Base-by-base conservation (phyloP, 2,329 filamentous ascomycete species). In the Cercospora citrullina region DNA sequence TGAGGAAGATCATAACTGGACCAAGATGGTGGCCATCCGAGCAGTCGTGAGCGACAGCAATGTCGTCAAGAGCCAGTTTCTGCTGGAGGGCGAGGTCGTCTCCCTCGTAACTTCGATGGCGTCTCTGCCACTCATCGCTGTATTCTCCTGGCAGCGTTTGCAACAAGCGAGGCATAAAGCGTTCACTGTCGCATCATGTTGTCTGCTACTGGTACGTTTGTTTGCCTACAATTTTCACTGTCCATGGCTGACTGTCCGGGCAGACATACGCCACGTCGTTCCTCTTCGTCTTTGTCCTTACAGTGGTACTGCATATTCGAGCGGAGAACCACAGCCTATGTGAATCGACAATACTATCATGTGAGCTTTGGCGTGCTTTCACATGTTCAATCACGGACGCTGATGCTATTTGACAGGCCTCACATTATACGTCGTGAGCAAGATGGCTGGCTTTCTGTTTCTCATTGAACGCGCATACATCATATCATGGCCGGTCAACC, bases 391-490 rank as follows among this genome's bases (percentile, higher is more conserved):
- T 10, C 9, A 21, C 10, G 28, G 4, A 21, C 21, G 9, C 48
- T 63, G 45, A 60, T 30, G 10, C 8, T 5, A 21, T 55, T n/a
- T 26, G 9, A 4, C 63, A 71, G 71, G 71, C 31, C 58, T 72
- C 9, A 71, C 68, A n/a, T 31, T 72, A 10, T 72, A 69, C 39
- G 63, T 71, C 21, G 42, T 71, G 23, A 66, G 64, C 39, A 71
- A 72, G 51, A 39, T 63, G 7, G 61, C 66, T 5, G 65, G 61
- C 6, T 68, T 72, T 48, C 36, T 70, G 3, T 72, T 71, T 63
- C 63, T 72, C 28, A 72, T 72, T 61, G 69, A 71, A 60, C 48
- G 71, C 18, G 66, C 66, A n/a, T 72, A 72, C 64, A 72, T 72
- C 18, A 71, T 71, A 23, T 71, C 71, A 9, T 72, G 69, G 68